These are phyloP conservation scores for Vaccinium vitisidaea DNA, from an alignment of 148 eudicot species.

Conservation along the genomic window DNA sequence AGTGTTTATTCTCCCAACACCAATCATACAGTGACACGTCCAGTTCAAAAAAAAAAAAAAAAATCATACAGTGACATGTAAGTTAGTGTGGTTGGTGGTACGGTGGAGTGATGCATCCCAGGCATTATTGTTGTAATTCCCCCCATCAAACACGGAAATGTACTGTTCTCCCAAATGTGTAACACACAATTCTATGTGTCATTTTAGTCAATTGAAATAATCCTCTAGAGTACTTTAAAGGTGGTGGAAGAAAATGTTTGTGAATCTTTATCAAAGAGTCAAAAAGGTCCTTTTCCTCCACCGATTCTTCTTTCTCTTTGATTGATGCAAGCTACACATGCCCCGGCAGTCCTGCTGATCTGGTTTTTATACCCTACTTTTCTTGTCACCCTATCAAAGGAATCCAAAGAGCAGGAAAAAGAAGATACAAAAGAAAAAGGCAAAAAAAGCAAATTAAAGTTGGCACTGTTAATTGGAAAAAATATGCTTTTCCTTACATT, in stretches of 20 bases:
- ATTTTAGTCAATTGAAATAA: neutral
- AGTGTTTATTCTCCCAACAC: no score
- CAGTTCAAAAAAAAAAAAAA: no score
- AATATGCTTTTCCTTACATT: slow-evolving; percentile 24
- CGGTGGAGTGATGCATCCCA: no score
- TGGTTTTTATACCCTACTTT: slow-evolving; percentile 37
- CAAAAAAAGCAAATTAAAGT: slow-evolving; percentile 26
- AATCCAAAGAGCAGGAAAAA: slow-evolving; percentile 9
- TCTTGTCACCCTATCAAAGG: slow-evolving; percentile 23
- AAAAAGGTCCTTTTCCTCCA: slow-evolving; percentile 3
- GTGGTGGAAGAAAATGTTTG: neutral
- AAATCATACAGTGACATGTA: no score
- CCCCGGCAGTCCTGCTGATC: slow-evolving; percentile 28
- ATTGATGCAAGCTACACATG: neutral
- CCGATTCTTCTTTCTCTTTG: slow-evolving; percentile 13
- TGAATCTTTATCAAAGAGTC: neutral
- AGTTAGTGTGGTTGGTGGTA: no score
- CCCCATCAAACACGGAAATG: neutral
- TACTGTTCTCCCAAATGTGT: neutral
- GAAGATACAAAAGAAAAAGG: slow-evolving; percentile 2
- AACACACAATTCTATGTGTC: neutral
- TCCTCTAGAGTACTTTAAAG: neutral
- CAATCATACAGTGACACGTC: no score
- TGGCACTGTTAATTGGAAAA: slow-evolving; percentile 15
- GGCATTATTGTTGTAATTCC: no score